Percentiles rank a stretch among this genome's conserved stretches.
Evolutionary conservation across 2,329 filamentous ascomycete species (phyloP).

Genomic region (Lachnellula suecica): DNA sequence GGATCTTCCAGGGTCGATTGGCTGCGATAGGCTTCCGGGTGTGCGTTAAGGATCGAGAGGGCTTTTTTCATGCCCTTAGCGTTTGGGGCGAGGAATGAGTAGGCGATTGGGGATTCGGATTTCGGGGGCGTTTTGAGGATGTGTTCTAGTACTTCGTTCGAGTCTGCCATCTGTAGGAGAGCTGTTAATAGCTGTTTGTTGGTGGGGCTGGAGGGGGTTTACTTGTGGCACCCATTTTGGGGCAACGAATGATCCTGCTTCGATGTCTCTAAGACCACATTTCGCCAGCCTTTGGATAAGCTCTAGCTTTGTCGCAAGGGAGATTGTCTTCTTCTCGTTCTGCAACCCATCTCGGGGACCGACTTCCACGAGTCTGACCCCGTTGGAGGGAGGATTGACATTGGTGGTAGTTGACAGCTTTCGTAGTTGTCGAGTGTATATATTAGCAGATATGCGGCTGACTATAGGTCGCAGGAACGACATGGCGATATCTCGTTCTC

Average conservation of each 20-base stretch:
- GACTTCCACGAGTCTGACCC: constrained; percentile 73
- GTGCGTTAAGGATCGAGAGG: constrained; percentile 47
- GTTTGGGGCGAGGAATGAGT: constrained; percentile 82
- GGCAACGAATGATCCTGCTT: constrained; percentile 79
- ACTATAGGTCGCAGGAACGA: constrained; percentile 18
- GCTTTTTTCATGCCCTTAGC: constrained; percentile 69
- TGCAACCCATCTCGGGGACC: constrained; percentile 85
- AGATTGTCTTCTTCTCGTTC: constrained; percentile 74
- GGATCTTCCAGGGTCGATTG: constrained; percentile 4
- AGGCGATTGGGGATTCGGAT: constrained; percentile 60
- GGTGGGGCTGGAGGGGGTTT: constrained; percentile 8
- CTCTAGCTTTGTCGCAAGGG: constrained; percentile 72
- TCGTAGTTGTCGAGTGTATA: constrained; percentile 18
- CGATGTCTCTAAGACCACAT: constrained; percentile 72
- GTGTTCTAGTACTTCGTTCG: constrained; percentile 70
- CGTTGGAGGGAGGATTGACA: constrained; percentile 24
- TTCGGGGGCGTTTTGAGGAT: constrained; percentile 58
- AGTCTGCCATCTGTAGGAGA: constrained; percentile 69
- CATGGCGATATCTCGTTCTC: constrained; percentile 10
- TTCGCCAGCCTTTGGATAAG: constrained; percentile 67
- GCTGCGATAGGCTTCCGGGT: constrained; percentile 54
- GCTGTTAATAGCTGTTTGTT: background rate
- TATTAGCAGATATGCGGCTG: constrained; percentile 1
- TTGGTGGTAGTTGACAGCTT: constrained; percentile 23
- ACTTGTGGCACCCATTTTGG: constrained; percentile 86